Base-by-base conservation (phyloP, 75 land plant species). In the Selaginella tamariscina region DNA sequence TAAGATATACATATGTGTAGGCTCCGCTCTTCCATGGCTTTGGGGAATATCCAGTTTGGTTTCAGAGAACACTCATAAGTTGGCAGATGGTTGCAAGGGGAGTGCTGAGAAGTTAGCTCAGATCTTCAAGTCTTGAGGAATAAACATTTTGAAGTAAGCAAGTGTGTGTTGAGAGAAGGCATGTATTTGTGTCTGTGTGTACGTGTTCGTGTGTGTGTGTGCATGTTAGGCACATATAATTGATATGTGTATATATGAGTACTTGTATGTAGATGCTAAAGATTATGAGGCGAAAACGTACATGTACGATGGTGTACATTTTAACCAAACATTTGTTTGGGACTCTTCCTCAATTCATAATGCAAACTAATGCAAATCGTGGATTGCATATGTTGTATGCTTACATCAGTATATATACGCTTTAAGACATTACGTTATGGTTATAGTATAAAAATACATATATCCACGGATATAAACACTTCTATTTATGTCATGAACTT, bases 101-200 rank as follows among this genome's bases (percentile, higher is more conserved):
- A 84, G 90, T n/a, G 79, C 84, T 27, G 88, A 79, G 65, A 89
- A 85, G 71, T 33, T 94, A 27, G 69, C 88, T 18, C 91, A 90
- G 71, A 88, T 73, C 74, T 87, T 89, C 72, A 90, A 87, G 76
- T 55, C 54, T 32, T 55, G 56, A 21, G 56, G 33, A 73, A 20
- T 20, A 31, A 13, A 66, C 68, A 32, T 66, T 32, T 27, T 27
- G 68, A 23, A 66, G 15, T 15, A 33, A 66, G 28, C 32, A 66
- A 32, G 24, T 66, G 68, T 44, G 22, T 22, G 65, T 32, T 26
- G 65, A 63, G n/a, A 27, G 27, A 2, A 56, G 23, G 27, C 9
- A 56, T 56, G 27, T 9, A 56, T 9, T 24, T 9, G 27, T 56
- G 27, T 56, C 23, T 11, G 27, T 56, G 27, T 20, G 20, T 49